Conservation (phyloP, 2,329 filamentous ascomycete genomes). For the Diaporthe sp. region DNA sequence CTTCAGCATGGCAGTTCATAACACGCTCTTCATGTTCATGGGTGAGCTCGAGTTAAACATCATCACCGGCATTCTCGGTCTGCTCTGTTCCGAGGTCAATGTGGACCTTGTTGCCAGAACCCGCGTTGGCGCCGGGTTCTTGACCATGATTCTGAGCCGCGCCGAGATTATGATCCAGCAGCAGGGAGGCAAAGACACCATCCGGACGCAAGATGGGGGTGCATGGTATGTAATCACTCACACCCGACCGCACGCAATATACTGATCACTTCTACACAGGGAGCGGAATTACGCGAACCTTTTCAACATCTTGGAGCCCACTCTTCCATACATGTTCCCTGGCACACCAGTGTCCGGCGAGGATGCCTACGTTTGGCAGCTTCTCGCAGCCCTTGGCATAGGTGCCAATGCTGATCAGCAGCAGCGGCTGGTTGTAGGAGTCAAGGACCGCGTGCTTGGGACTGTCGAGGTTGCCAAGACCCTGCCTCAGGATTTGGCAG, state of each 20-base stretch:
- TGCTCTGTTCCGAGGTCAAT: slow-evolving; percentile 83
- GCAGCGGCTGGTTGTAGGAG: slow-evolving; percentile 91
- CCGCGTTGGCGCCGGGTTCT: slow-evolving; percentile 87
- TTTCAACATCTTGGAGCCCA: slow-evolving; percentile 89
- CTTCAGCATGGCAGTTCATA: slow-evolving; percentile 90
- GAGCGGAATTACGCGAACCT: slow-evolving; percentile 85
- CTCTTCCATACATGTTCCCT: slow-evolving; percentile 89
- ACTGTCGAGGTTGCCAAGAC: slow-evolving; percentile 92
- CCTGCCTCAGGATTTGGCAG: slow-evolving; percentile 87
- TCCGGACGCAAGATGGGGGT: slow-evolving; percentile 38
- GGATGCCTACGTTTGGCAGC: slow-evolving; percentile 98
- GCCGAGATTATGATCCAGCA: slow-evolving; percentile 94
- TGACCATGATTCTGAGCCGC: slow-evolving; percentile 94
- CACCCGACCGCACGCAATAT: not conserved
- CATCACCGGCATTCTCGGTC: slow-evolving; percentile 88
- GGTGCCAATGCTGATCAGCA: slow-evolving; percentile 95
- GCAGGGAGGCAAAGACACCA: slow-evolving; percentile 67
- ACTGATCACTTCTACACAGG: slow-evolving; percentile 61
- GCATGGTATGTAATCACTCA: slow-evolving; percentile 70
- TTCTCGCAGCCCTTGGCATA: slow-evolving; percentile 94
- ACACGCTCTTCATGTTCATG: slow-evolving; percentile 89
- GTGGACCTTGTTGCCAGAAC: slow-evolving; percentile 88
- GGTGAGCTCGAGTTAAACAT: slow-evolving; percentile 93
- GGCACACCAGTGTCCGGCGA: slow-evolving; percentile 90
- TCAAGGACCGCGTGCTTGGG: slow-evolving; percentile 98